phyloP scores from a whole-genome alignment of 2,329 filamentous ascomycete genomes.

The Paecilomyces niveus region DNA sequence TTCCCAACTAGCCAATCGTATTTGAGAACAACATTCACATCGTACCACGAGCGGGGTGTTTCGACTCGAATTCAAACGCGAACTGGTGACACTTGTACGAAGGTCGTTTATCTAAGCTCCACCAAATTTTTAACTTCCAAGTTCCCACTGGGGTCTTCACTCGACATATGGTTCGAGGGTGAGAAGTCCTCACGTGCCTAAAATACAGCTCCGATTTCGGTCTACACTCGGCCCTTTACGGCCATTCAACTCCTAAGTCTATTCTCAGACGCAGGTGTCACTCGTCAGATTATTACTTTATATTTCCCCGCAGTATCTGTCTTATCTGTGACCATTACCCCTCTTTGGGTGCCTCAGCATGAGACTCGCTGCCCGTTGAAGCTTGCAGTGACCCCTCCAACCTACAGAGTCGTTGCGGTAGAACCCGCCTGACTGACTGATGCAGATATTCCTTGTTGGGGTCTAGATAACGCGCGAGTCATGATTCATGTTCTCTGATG shows the following conservation, averaged over 20 bases:
- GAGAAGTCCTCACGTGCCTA: too few relatives aligned
- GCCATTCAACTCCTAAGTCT: neutral
- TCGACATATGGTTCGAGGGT: too few relatives aligned
- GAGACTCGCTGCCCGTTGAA: too few relatives aligned
- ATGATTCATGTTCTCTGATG: neutral
- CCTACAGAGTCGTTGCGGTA: neutral
- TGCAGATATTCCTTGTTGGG: neutral
- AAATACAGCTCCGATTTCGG: neutral
- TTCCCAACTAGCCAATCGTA: too few relatives aligned
- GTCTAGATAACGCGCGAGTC: neutral
- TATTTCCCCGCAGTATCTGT: neutral
- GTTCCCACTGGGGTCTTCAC: too few relatives aligned
- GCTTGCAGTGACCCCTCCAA: too few relatives aligned
- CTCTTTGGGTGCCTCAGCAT: neutral
- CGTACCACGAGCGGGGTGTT: too few relatives aligned
- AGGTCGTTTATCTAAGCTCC: too few relatives aligned
- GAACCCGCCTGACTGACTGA: neutral
- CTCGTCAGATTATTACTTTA: neutral
- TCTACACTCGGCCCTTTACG: neutral
- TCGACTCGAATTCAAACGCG: too few relatives aligned
- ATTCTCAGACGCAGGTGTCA: neutral
- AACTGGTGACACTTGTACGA: too few relatives aligned
- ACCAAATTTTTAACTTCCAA: too few relatives aligned
- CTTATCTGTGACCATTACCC: neutral
- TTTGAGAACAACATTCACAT: too few relatives aligned